Conservation (phyloP, 2,329 filamentous ascomycete species). For the Aspergillus sp. region DNA sequence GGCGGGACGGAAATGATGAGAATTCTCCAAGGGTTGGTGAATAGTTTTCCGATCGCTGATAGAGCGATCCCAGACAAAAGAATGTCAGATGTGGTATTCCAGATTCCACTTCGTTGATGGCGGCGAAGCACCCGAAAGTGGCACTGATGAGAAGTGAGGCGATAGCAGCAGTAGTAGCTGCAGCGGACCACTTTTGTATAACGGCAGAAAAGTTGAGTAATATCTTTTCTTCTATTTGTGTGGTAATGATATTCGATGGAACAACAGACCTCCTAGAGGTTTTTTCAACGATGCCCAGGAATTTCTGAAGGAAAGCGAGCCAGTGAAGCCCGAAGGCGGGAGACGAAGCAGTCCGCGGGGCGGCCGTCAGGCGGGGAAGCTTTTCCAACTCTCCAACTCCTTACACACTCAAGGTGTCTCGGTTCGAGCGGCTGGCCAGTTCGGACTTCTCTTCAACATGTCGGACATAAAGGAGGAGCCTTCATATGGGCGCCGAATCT, state of each 20-base stretch:
- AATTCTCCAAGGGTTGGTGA: neutral
- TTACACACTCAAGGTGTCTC: neutral
- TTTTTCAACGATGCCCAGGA: neutral
- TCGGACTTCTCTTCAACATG: neutral
- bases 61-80: neutral
- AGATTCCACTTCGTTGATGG: neutral
- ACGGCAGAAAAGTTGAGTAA: too few species aligned
- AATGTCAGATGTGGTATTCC: neutral
- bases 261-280: neutral
- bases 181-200: too few species aligned
- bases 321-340: neutral
- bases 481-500: neutral
- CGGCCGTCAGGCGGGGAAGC: constrained; percentile 7
- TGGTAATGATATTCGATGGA: neutral
- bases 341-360: constrained; percentile 1
- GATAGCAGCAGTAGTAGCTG: too few species aligned
- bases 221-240: too few species aligned
- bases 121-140: neutral
- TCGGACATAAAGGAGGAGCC: neutral
- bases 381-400: neutral
- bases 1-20: neutral
- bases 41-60: neutral
- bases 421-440: neutral
- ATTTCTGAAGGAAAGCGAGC: neutral
- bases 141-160: neutral